Evolutionary conservation across 129 eudicot species (phyloP), one percentile per base, ranked within the genome.

Genomic region (Flaveria ramosissima): DNA sequence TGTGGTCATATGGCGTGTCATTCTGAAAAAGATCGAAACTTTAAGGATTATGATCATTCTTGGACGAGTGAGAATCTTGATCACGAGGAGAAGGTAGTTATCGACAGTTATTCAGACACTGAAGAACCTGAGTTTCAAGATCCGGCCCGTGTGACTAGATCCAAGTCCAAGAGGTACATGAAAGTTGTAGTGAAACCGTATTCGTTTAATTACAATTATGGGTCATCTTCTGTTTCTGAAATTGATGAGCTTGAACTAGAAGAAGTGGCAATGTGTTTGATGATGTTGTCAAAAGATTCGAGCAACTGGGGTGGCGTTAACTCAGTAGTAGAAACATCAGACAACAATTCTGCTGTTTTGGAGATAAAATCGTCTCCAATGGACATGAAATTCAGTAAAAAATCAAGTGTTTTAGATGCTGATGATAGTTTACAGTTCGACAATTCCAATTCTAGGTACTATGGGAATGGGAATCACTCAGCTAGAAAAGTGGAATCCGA

Each of bases 1-100:
- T 92, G 98, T 84, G 98, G 98, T 43, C 98, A 92, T 74, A 92
- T 92, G 98, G 93, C 96, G 74, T 89, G 88, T 70, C 98, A 92
- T 66, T 88, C 98, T 24, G 93, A 88, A 9, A 89, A 73, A 79
- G 98, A 92, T 8, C 86, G 85, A 72, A 74, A 69, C 51, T 82
- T 82, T 76, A 89, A 83, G 77, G 90, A 92, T 75, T 73, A 60
- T 76, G 89, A 83, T 86, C 75, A 84, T 70, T 88, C 89, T 42
- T 91, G 97, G 97, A 88, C 91, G 9, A 86, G 86, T 82, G 89
- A 83, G 51, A 89, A 78, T 87, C 77, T 82, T 71, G 82, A 78
- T 43, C 51, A 45, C 16, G 77, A 70, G 16, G 71, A 70, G 21
- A 90, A 85, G 82, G 51, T 82, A 1, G 86, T 82, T 32, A 66